A percentile compares a stretch with the other conserved stretches of the same genome.
Conservation (phyloP, 2,329 filamentous ascomycete species). For the Colletotrichum costaricense region DNA sequence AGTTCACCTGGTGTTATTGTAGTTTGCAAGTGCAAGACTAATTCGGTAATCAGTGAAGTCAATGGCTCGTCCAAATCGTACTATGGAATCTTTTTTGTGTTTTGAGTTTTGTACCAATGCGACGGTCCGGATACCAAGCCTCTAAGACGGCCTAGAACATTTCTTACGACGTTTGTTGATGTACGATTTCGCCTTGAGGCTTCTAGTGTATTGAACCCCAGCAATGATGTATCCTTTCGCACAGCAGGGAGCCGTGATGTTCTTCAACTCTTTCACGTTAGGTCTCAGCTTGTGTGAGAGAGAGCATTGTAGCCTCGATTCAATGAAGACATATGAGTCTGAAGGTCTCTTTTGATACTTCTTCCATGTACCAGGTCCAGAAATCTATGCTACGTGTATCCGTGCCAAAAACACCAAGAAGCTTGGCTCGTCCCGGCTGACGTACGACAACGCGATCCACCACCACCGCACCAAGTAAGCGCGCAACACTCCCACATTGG, state of each 20-base stretch:
- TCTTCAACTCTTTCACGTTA: too few relatives aligned
- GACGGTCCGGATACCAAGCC: not conserved
- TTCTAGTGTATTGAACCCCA: not conserved
- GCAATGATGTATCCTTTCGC: too few relatives aligned
- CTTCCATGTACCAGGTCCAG: not conserved
- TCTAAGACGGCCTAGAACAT: not conserved
- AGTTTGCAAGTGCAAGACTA: too few relatives aligned
- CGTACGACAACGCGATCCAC: slow-evolving; percentile 22
- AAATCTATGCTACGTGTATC: too few relatives aligned
- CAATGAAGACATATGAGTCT: too few relatives aligned
- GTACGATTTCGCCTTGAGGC: not conserved
- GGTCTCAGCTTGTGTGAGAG: too few relatives aligned
- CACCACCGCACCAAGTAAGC: not conserved
- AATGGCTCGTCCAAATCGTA: too few relatives aligned
- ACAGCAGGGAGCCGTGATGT: too few relatives aligned
- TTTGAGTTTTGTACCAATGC: not conserved
- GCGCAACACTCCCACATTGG: not conserved
- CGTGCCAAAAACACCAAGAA: slow-evolving; percentile 29
- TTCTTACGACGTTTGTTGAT: too few relatives aligned
- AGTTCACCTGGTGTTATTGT: too few relatives aligned
- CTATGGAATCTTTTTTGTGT: not conserved
- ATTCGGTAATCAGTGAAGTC: too few relatives aligned
- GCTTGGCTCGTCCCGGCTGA: slow-evolving; percentile 31
- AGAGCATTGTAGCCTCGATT: too few relatives aligned
- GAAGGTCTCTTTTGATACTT: not conserved